Percentiles rank a stretch among this genome's conserved stretches.
These are phyloP conservation scores for Hyphopichia fennica DNA, from an alignment of 1,139 yeast species.

Conservation along the genomic window DNA sequence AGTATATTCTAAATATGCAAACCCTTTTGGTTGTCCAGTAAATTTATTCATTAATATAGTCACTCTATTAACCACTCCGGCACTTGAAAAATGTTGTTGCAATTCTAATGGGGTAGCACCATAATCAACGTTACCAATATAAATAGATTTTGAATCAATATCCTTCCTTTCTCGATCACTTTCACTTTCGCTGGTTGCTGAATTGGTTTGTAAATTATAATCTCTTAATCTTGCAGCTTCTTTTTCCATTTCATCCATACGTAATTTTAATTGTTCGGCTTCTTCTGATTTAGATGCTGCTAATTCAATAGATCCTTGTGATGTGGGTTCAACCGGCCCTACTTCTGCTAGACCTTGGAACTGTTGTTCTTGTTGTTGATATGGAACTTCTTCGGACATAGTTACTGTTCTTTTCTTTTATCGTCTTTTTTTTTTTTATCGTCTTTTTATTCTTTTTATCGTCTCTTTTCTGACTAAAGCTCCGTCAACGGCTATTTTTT, in stretches of 20 bases:
- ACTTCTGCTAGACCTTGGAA: not conserved
- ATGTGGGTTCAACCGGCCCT: not conserved
- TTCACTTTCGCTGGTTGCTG: constrained; percentile 12
- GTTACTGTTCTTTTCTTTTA: not conserved
- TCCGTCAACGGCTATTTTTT: not conserved
- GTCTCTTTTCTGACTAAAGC: not conserved
- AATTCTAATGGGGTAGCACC: constrained; percentile 78
- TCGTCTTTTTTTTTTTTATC: not conserved
- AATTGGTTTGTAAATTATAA: constrained; percentile 21
- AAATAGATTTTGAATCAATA: constrained; percentile 74
- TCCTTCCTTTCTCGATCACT: constrained; percentile 40
- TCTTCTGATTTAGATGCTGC: constrained; percentile 11
- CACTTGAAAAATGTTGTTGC: constrained; percentile 71
- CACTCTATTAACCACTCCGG: constrained; percentile 81
- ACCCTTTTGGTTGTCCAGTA: constrained; percentile 83
- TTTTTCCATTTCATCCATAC: constrained; percentile 27
- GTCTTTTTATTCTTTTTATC: not conserved
- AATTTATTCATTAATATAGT: constrained; percentile 72
- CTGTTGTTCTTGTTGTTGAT: constrained; percentile 14
- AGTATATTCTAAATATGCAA: constrained; percentile 79
- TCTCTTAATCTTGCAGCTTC: constrained; percentile 30
- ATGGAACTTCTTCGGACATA: constrained; percentile 22
- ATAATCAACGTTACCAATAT: constrained; percentile 86
- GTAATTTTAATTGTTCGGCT: constrained; percentile 9
- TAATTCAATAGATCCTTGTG: not conserved